A percentile compares a stretch with the other conserved stretches of the same genome.
Conservation (phyloP, 2,329 filamentous ascomycete species). For the Akanthomyces uredinophilus region DNA sequence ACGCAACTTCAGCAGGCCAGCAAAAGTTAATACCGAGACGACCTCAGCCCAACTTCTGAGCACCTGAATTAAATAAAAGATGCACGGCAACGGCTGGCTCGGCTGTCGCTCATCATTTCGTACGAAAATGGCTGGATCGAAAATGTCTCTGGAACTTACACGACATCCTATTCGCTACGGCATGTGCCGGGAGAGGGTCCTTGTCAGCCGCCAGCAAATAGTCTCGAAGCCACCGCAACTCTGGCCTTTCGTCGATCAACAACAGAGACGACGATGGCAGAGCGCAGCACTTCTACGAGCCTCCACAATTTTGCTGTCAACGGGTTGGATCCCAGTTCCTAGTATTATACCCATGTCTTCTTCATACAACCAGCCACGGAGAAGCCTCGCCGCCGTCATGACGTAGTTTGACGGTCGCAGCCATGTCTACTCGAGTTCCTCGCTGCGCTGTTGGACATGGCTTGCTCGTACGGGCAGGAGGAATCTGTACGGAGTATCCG, state of each 20-base stretch:
- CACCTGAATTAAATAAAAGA: neutral
- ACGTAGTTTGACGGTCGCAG: no score
- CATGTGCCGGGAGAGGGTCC: neutral
- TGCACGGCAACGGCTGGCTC: neutral
- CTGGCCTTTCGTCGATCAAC: neutral
- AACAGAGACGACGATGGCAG: neutral
- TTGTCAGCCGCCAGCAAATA: slow-evolving; percentile 1
- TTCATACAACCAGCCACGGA: neutral
- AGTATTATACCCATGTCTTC: neutral
- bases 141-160: no score
- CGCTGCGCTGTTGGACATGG: no score
- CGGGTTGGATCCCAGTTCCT: neutral
- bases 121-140: neutral
- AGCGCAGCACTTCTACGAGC: neutral
- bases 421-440: no score
- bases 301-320: neutral
- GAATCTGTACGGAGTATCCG: no score
- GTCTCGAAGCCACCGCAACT: neutral
- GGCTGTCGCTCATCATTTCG: neutral
- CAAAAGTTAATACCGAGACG: neutral
- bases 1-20: neutral
- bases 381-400: no score
- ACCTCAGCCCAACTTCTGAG: neutral
- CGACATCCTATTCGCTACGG: neutral
- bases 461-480: no score